A percentile compares a stretch with the other conserved stretches of the same genome.
Evolutionary conservation across 2,329 filamentous ascomycete genomes (phyloP).

Genomic region (Monilinia vaccinii-corymbosi): DNA sequence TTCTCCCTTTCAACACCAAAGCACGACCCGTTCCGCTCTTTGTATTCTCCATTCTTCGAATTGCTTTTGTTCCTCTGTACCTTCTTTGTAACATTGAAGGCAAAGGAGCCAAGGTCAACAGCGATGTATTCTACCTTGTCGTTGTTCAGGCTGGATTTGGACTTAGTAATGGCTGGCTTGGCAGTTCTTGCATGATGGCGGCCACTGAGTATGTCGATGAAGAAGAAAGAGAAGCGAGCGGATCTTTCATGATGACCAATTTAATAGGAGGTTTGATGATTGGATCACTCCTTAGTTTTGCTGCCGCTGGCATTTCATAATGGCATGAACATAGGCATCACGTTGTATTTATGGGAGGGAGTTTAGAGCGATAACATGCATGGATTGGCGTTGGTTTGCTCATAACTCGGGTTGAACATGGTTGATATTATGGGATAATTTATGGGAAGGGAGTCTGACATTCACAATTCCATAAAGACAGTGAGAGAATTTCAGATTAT

Average conservation of each 20-base stretch:
- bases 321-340: not conserved
- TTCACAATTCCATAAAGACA: not conserved
- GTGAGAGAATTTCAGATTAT: not conserved
- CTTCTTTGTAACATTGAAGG: slow-evolving; percentile 81
- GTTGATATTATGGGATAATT: not conserved
- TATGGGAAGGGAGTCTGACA: not conserved
- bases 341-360: not conserved
- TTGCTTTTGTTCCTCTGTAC: slow-evolving; percentile 74
- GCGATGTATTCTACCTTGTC: slow-evolving; percentile 81
- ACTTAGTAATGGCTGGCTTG: slow-evolving; percentile 76
- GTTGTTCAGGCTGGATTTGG: slow-evolving; percentile 80
- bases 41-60: slow-evolving; percentile 52
- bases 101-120: slow-evolving; percentile 61
- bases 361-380: slow-evolving; percentile 1
- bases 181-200: slow-evolving; percentile 86
- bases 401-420: not conserved
- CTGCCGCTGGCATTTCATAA: slow-evolving; percentile 38
- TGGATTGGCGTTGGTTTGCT: not conserved
- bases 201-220: slow-evolving; percentile 72
- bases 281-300: slow-evolving; percentile 87
- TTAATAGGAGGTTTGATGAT: slow-evolving; percentile 74
- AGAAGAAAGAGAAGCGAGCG: slow-evolving; percentile 77
- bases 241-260: slow-evolving; percentile 87
- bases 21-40: slow-evolving; percentile 61
- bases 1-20: slow-evolving; percentile 45